A percentile compares a stretch with the other conserved stretches of the same genome.
phyloP scores from a whole-genome alignment of 208 protist genomes.

The Lotmaria passim region DNA sequence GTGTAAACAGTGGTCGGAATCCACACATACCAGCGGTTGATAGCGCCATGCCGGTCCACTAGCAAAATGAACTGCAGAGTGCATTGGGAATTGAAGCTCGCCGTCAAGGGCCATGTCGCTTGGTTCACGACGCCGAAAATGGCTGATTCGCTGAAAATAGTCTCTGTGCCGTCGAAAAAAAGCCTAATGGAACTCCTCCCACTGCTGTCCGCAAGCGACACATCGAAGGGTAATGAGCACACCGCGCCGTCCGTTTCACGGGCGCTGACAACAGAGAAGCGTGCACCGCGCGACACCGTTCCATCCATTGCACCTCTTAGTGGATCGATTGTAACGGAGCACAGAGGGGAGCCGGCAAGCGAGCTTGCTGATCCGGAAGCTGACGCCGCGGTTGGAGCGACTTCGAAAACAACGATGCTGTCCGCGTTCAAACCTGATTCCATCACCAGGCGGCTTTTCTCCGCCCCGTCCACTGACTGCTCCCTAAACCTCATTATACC shows the following conservation, averaged over 20 bases:
- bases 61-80: conserved; percentile 45
- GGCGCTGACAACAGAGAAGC: conserved; percentile 28
- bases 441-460: conserved; percentile 25
- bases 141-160: conserved; percentile 23
- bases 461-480: neutral
- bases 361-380: neutral
- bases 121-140: conserved; percentile 4
- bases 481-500: conserved; percentile 35
- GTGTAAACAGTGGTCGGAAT: conserved; percentile 62
- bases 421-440: conserved; percentile 41
- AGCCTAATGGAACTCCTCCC: neutral
- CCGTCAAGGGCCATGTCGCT: conserved; percentile 30
- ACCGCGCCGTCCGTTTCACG: neutral
- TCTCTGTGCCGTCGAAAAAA: neutral
- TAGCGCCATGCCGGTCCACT: conserved; percentile 44
- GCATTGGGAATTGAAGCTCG: conserved; percentile 42
- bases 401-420: conserved; percentile 50
- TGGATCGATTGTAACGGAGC: conserved; percentile 39
- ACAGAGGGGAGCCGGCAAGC: conserved; percentile 2
- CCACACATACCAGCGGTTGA: conserved; percentile 68
- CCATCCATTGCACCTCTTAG: conserved; percentile 39
- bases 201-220: conserved; percentile 6
- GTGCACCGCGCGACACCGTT: conserved; percentile 18
- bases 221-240: conserved; percentile 10
- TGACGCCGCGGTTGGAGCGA: conserved; percentile 16